Conservation (phyloP, 495 filamentous ascomycete genomes). For the Aspergillus cristatus region DNA sequence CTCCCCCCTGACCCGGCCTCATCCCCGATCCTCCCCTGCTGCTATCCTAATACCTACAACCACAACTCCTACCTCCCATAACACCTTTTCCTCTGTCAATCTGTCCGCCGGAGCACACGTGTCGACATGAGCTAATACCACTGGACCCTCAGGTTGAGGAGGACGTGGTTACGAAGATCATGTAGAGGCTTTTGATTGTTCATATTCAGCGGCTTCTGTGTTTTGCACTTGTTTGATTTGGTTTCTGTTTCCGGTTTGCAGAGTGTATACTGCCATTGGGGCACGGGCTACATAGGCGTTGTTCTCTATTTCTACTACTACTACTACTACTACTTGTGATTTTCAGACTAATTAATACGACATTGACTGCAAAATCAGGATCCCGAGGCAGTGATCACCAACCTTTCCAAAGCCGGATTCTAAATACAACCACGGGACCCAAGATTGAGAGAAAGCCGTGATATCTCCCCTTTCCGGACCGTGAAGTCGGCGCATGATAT, state of each 20-base stretch:
- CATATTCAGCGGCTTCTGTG: conserved; percentile 9
- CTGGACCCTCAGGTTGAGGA: conserved; percentile 75
- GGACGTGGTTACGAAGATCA: conserved; percentile 86
- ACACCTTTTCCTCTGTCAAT: too few species aligned
- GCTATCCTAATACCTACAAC: too few species aligned
- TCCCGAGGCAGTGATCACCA: conserved; percentile 19
- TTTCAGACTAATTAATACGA: conserved; percentile 33
- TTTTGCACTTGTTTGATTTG: conserved; percentile 17
- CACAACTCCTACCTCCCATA: too few species aligned
- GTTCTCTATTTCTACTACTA: conserved; percentile 11
- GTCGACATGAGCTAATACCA: conserved; percentile 43
- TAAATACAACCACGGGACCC: too few species aligned
- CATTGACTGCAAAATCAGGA: conserved; percentile 19
- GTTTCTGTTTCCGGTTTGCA: conserved; percentile 6
- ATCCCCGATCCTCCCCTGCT: too few species aligned
- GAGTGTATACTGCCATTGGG: conserved; percentile 16
- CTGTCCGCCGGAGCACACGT: too few species aligned
- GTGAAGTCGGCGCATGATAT: conserved; percentile 36
- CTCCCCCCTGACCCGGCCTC: too few species aligned
- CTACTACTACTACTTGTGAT: conserved; percentile 8
- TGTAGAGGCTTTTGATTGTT: conserved; percentile 50
- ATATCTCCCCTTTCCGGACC: conserved; percentile 10
- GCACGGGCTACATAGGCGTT: conserved; percentile 23
- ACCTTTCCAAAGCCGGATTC: conserved; percentile 21
- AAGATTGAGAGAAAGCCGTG: too few species aligned